phyloP scores from a whole-genome alignment of 805 yeast species.

The Yarrowia yakushimensis region DNA sequence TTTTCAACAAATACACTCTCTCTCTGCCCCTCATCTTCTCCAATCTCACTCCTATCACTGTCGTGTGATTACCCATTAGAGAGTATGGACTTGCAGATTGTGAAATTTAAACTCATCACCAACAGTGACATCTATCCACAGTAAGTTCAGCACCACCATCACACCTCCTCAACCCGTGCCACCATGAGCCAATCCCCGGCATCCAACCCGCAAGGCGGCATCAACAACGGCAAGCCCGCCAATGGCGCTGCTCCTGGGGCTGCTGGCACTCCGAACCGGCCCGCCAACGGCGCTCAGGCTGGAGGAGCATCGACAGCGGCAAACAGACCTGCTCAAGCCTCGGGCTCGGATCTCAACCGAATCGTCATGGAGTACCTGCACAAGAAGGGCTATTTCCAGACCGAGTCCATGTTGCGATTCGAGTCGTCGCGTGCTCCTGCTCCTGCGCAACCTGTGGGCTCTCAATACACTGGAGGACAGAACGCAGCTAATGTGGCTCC shows the following conservation, averaged over 20 bases:
- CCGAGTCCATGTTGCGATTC: constrained; percentile 89
- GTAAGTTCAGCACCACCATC: constrained; percentile 1
- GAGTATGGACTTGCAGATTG: background rate
- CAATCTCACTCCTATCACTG: background rate
- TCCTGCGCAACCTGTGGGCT: constrained; percentile 30
- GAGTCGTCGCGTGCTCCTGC: constrained; percentile 48
- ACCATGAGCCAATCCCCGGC: constrained; percentile 25
- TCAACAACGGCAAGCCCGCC: constrained; percentile 22
- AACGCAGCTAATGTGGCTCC: constrained; percentile 26
- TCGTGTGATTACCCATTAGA: background rate
- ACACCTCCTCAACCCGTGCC: background rate
- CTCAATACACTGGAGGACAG: constrained; percentile 29
- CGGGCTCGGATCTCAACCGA: constrained; percentile 72
- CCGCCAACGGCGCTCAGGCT: constrained; percentile 16
- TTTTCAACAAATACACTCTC: background rate
- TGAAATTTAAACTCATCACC: constrained; percentile 16
- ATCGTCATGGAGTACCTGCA: constrained; percentile 89
- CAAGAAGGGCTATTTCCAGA: constrained; percentile 89
- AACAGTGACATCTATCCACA: background rate
- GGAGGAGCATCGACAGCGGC: constrained; percentile 15
- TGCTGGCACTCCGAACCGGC: constrained; percentile 16
- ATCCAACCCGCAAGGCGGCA: constrained; percentile 16
- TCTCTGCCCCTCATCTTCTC: background rate
- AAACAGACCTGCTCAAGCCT: constrained; percentile 24
- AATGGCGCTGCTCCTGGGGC: constrained; percentile 20